Evolutionary conservation across 441 rosid species (phyloP), one percentile per base, ranked within the genome.

Genomic region (Populus hybrid): DNA sequence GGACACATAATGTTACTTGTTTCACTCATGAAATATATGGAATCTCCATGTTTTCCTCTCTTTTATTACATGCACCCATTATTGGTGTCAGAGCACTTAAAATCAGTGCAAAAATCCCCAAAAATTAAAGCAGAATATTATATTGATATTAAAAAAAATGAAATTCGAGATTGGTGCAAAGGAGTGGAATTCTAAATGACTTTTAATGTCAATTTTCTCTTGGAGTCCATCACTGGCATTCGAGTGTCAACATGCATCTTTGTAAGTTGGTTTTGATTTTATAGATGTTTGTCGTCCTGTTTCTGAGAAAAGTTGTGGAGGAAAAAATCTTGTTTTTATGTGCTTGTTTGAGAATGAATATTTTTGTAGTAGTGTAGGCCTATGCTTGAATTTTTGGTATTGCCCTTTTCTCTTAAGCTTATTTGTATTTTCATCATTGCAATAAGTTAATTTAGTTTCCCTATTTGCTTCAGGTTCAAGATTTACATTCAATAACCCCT

Each of bases 401-500:
- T 72, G 35, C 20, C n/a, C 23, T 20, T 18, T 53, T 53, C 61
- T 53, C 61, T 53, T 53, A 53, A 53, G 61, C 61, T 16, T 53
- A 18, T 5, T 53, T 35, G 38, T 35, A 35, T 35, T 35, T 35
- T 35, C 57, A 50, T 50, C 7, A 50, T 16, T 50, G n/a, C 57
- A 16, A 50, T 50, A 50, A 14, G 57, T 50, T 50, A 50, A 50
- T 50, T 50, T 50, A 14, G 57, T 50, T 50, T 50, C 57, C 57
- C 57, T 14, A 3, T 50, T 50, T 50, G 57, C 74, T 82, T 87
- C 88, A 97, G 99, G 97, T 94, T 81, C 98, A 97, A 79, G 94
- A 97, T 93, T 86, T 97, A 77, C 99, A 97, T 85, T 88, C 86
- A 6, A 90, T 97, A 77, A 94, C 99, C 81, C 99, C 99, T 78